Evolutionary conservation across 2,329 filamentous ascomycete genomes (phyloP).

Genomic region (Orbilia ellipsospora): DNA sequence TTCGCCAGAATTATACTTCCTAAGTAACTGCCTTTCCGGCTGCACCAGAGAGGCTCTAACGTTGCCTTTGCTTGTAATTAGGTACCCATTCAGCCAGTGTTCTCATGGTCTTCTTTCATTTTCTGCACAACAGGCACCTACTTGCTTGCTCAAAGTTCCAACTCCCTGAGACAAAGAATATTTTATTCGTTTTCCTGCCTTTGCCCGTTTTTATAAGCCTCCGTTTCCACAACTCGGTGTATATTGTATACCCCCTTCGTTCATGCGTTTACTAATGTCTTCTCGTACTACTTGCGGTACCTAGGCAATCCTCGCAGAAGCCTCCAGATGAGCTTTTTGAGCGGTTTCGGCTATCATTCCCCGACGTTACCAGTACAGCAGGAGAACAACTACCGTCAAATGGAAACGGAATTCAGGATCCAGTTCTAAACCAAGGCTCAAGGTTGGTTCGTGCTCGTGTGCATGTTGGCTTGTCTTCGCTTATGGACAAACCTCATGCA

Average conservation of each 20-base stretch:
- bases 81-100: no score
- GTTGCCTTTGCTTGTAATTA: no score
- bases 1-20: no score
- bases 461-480: not conserved
- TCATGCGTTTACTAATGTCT: not conserved
- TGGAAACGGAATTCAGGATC: slow-evolving; percentile 41
- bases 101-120: no score
- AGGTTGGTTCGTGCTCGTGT: slow-evolving; percentile 19
- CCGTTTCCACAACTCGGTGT: no score
- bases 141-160: no score
- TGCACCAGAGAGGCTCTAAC: no score
- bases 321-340: slow-evolving; percentile 59
- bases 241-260: not conserved
- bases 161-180: no score
- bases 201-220: no score
- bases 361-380: slow-evolving; percentile 56
- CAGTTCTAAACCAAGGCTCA: slow-evolving; percentile 26
- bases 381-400: slow-evolving; percentile 40
- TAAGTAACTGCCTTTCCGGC: no score
- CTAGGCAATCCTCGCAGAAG: slow-evolving; percentile 59
- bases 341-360: slow-evolving; percentile 59
- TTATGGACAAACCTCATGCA: not conserved
- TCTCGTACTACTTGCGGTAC: not conserved
- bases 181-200: no score
- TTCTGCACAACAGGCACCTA: no score